These are phyloP conservation scores for Pythium pectinolyticum DNA, from an alignment of 352 stramenopile genomes.

Conservation along the genomic window DNA sequence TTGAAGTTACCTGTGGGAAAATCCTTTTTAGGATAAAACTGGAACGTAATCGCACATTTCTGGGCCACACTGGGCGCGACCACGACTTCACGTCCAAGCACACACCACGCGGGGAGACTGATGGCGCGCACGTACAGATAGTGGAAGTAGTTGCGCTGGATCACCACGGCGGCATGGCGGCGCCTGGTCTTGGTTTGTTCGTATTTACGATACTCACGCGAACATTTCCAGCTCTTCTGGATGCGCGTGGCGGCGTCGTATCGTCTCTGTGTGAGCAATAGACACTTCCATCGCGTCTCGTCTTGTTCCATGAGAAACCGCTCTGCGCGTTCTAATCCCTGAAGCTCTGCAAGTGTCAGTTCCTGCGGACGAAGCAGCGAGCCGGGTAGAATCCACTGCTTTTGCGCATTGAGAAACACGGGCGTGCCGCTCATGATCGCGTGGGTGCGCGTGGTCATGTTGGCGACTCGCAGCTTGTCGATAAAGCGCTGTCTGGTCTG, in stretches of 20 bases:
- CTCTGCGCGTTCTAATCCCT: conserved; percentile 59
- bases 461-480: conserved; percentile 39
- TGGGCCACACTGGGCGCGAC: conserved; percentile 59
- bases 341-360: conserved; percentile 33
- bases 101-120: conserved; percentile 59
- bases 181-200: conserved; percentile 33
- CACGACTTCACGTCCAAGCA: conserved; percentile 61
- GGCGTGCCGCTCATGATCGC: conserved; percentile 62
- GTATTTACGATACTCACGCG: conserved; percentile 32
- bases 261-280: conserved; percentile 45
- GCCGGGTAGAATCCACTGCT: conserved; percentile 62
- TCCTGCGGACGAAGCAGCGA: conserved; percentile 34
- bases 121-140: conserved; percentile 69
- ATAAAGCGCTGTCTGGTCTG: conserved; percentile 52
- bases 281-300: conserved; percentile 49
- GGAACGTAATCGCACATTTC: conserved; percentile 66
- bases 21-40: conserved; percentile 76
- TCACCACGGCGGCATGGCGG: conserved; percentile 39
- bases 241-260: conserved; percentile 49
- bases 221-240: conserved; percentile 43
- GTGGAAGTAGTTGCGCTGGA: conserved; percentile 73
- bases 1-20: conserved; percentile 71
- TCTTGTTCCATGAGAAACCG: conserved; percentile 67
- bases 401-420: conserved; percentile 59
- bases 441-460: conserved; percentile 62